phyloP scores from a whole-genome alignment of 176 grass and related monocot genomes.

The Areca catechu region DNA sequence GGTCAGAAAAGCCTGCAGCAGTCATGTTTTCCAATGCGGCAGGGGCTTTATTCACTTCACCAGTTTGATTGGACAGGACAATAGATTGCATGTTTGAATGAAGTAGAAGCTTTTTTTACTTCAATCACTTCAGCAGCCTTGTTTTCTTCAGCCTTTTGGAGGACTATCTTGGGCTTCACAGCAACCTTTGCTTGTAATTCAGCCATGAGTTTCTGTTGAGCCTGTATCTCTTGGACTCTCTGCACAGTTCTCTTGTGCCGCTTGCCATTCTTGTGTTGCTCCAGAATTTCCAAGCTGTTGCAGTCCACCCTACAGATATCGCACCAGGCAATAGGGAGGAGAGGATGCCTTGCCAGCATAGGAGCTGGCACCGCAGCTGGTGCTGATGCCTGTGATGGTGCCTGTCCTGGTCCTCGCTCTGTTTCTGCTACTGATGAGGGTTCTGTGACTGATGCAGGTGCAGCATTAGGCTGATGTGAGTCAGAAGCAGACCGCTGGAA shows the following conservation, averaged over 20 bases:
- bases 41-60: constrained; percentile 9
- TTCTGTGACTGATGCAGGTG: neutral
- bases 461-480: neutral
- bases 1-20: neutral
- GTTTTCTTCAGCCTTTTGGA: constrained; percentile 9
- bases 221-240: constrained; percentile 43
- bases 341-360: neutral
- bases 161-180: constrained; percentile 10
- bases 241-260: constrained; percentile 50
- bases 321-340: constrained; percentile 40
- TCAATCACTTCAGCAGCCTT: constrained; percentile 10
- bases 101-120: neutral
- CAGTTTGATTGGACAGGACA: constrained; percentile 1
- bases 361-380: neutral
- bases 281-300: constrained; percentile 45
- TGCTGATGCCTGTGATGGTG: constrained; percentile 4
- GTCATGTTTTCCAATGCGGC: neutral
- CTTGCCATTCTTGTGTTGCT: constrained; percentile 52
- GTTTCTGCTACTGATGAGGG: neutral
- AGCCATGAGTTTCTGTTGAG: constrained; percentile 32
- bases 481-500: neutral
- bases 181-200: constrained; percentile 7
- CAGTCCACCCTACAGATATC: constrained; percentile 60
- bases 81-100: neutral
- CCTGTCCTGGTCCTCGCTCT: neutral